Base-by-base conservation (phyloP, 192 early-diverging fungal species). In the Podochytrium sp. region DNA sequence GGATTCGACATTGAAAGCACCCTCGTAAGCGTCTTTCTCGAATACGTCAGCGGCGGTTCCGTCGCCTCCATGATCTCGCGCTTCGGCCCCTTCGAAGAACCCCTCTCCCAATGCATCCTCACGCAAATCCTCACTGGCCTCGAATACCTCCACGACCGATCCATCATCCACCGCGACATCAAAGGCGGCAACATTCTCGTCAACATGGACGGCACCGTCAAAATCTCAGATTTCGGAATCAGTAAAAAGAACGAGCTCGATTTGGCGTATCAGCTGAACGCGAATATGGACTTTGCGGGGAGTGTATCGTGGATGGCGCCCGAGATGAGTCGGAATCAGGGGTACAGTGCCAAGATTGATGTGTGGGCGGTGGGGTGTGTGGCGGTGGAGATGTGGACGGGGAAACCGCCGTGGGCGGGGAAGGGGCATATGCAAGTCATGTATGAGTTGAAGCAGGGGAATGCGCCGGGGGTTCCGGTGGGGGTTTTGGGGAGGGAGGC, bases 181-280 rank as follows among this genome's bases (percentile, higher is more conserved):
- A 96, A 96, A 76, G 92, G 90, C 20, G 92, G 88, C 57, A 95
- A 94, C 64, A 87, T 85, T 35, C 33, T 79, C 55, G 91, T 97
- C 7, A 94, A 95, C 80, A 90, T 90, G 75, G 89, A 94, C 47
- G 93, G 94, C 2, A 87, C 86, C 34, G 92, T 92, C 62, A 97
- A 97, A 80, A 97, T 97, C 50, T 93, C 95, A 0, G 96, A 97
- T 77, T 97, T 97, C 87, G 96, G 96, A 12, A 94, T 97, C 51
- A 96, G 95, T 23, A 96, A 96, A 62, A 82, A 95, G 58, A 90
- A 83, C 55, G 82, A 81, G 41, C 83, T 88, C 34, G 74, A 82
- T 25, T 37, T 74, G 74, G 2, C 75, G 59, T 76, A 80, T 77
- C 52, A 81, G 65, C 39, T 75, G 41, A 74, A 77, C 29, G 73